These are phyloP conservation scores for Aspergillus funiculosus DNA, from an alignment of 495 filamentous ascomycete species.

Conservation along the genomic window DNA sequence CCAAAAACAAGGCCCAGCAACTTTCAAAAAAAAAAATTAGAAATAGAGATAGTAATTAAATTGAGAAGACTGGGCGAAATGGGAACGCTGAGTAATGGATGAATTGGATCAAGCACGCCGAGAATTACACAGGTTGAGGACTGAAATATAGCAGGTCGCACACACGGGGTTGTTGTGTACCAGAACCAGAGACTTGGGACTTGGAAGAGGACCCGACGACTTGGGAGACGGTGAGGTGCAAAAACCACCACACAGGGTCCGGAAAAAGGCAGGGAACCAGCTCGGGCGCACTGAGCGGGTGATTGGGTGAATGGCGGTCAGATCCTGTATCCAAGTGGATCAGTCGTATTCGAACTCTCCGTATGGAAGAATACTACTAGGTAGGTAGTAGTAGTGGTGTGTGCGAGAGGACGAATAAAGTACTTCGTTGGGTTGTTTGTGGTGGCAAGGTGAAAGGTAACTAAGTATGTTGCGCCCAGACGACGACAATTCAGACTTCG, in stretches of 20 bases:
- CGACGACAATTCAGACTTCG: too few species aligned
- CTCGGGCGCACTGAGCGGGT: conserved; percentile 7
- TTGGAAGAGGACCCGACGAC: too few species aligned
- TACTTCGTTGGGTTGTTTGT: background rate
- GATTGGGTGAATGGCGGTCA: conserved; percentile 23
- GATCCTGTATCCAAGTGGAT: conserved; percentile 13
- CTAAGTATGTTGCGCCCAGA: too few species aligned
- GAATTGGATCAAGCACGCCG: background rate
- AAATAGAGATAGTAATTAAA: too few species aligned
- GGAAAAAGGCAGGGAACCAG: conserved; percentile 14
- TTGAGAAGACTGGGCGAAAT: too few species aligned
- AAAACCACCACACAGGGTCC: conserved; percentile 13
- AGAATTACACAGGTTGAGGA: background rate
- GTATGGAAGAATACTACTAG: background rate
- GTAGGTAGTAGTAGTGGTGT: background rate
- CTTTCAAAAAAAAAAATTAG: background rate
- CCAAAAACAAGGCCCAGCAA: background rate
- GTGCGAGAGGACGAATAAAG: too few species aligned
- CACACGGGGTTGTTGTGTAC: conserved; percentile 21
- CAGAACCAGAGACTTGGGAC: conserved; percentile 26
- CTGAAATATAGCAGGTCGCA: conserved; percentile 16
- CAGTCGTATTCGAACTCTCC: conserved; percentile 1
- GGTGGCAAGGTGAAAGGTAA: background rate
- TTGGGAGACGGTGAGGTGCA: conserved; percentile 21
- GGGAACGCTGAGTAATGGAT: background rate